These are phyloP conservation scores for Theobroma grandiflorum DNA, from an alignment of 441 rosid genomes.

Conservation along the genomic window DNA sequence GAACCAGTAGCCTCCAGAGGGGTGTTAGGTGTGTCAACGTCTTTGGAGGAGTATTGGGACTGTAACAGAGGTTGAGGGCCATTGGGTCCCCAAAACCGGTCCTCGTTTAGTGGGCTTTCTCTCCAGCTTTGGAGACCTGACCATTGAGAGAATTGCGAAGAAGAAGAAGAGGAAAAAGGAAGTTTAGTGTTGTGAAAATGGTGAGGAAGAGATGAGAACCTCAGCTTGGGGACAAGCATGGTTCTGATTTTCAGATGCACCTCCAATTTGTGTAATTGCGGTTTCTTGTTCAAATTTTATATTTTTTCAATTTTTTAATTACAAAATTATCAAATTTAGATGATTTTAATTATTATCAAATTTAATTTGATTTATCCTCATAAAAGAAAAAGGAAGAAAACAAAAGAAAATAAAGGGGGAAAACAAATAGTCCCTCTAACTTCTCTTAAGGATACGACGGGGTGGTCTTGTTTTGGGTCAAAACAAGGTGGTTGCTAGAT, in stretches of 20 bases:
- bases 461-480: no score
- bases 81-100: conserved; percentile 67
- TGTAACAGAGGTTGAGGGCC: conserved; percentile 50
- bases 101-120: conserved; percentile 61
- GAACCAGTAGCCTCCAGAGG: conserved; percentile 44
- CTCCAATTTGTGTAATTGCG: neutral
- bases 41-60: conserved; percentile 12
- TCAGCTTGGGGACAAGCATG: conserved; percentile 2
- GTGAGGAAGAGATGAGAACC: conserved; percentile 15
- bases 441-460: no score
- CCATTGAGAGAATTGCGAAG: conserved; percentile 56
- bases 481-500: no score
- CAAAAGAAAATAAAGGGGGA: no score
- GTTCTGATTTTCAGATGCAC: neutral
- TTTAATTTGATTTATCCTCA: no score
- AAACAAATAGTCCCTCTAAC: no score
- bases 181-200: conserved; percentile 29
- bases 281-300: neutral
- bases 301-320: no score
- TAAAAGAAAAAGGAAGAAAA: no score
- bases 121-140: conserved; percentile 80
- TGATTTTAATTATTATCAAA: no score
- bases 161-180: conserved; percentile 40
- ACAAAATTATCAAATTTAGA: no score
- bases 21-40: neutral